Conservation (phyloP, 768 basidiomycete genomes). For the Cystofilobasidium ferigula region DNA sequence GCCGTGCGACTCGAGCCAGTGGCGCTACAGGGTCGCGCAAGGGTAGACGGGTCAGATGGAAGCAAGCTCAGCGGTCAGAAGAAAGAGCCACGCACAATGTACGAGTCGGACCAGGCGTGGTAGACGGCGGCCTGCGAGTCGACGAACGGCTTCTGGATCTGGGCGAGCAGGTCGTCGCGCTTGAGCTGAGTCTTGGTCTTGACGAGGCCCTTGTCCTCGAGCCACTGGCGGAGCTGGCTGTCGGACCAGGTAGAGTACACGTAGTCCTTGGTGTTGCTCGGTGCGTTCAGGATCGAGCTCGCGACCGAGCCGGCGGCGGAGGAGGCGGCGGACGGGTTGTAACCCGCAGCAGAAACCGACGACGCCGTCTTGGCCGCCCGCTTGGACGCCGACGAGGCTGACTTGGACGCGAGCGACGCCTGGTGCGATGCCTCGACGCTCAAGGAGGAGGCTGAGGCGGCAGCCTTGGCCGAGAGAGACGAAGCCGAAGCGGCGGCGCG, state of each 20-base stretch:
- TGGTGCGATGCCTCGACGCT: slow-evolving; percentile 44
- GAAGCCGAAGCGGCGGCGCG: slow-evolving; percentile 38
- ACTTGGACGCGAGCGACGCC: not conserved
- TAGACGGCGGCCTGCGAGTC: slow-evolving; percentile 52
- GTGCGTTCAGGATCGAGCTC: slow-evolving; percentile 35
- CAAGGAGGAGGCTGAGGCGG: slow-evolving; percentile 34
- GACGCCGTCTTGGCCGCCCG: slow-evolving; percentile 29
- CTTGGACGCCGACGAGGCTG: not conserved
- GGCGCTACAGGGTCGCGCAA: slow-evolving; percentile 43
- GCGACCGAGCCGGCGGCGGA: slow-evolving; percentile 32
- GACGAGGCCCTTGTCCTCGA: slow-evolving; percentile 21
- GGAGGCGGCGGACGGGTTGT: not conserved
- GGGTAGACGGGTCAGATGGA: slow-evolving; percentile 3
- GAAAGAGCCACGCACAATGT: slow-evolving; percentile 52
- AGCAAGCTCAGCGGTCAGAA: no score
- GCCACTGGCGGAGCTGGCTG: slow-evolving; percentile 44
- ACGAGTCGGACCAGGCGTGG: slow-evolving; percentile 75
- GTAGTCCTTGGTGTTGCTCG: slow-evolving; percentile 61
- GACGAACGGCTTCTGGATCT: slow-evolving; percentile 61
- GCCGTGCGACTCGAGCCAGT: slow-evolving; percentile 73
- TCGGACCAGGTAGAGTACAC: slow-evolving; percentile 85
- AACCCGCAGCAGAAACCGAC: slow-evolving; percentile 7
- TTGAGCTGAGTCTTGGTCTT: slow-evolving; percentile 45
- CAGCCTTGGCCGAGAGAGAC: slow-evolving; percentile 27
- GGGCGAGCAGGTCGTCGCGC: slow-evolving; percentile 54